Evolutionary conservation across 2,329 filamentous ascomycete species (phyloP).

Genomic region (Phaeosphaeriaceae sp.): DNA sequence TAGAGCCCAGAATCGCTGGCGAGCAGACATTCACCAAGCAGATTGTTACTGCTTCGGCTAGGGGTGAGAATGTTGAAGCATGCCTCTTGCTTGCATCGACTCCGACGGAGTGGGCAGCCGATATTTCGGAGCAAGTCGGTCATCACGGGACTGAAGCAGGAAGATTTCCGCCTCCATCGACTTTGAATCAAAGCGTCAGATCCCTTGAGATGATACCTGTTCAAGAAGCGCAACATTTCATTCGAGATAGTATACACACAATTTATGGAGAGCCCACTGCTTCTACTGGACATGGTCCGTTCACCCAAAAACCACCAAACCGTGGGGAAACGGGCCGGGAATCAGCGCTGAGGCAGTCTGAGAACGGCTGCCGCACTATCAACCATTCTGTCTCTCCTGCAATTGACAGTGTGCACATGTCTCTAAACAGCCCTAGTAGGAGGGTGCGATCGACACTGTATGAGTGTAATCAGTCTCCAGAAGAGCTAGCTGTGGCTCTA

Average conservation of each 20-base stretch:
- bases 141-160: not conserved
- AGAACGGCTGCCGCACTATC: constrained; percentile 27
- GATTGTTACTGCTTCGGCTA: constrained; percentile 1
- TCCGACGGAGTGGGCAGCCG: not conserved
- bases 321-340: no score
- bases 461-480: no score
- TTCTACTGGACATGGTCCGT: no score
- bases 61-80: not conserved
- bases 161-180: not conserved
- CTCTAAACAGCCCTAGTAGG: constrained; percentile 54
- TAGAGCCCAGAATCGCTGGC: constrained; percentile 4
- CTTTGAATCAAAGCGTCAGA: constrained; percentile 4
- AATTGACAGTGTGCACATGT: constrained; percentile 23
- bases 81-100: constrained; percentile 2
- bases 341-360: constrained; percentile 8
- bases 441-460: constrained; percentile 65
- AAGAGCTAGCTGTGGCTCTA: no score
- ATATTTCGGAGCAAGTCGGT: not conserved
- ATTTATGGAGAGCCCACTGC: no score
- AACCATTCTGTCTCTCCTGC: constrained; percentile 29
- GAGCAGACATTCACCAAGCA: constrained; percentile 14
- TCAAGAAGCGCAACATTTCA: no score
- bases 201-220: no score
- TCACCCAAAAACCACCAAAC: no score
- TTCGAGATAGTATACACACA: no score